phyloP scores from a whole-genome alignment of 495 filamentous ascomycete species.

The Astrothelium macrocarpum region DNA sequence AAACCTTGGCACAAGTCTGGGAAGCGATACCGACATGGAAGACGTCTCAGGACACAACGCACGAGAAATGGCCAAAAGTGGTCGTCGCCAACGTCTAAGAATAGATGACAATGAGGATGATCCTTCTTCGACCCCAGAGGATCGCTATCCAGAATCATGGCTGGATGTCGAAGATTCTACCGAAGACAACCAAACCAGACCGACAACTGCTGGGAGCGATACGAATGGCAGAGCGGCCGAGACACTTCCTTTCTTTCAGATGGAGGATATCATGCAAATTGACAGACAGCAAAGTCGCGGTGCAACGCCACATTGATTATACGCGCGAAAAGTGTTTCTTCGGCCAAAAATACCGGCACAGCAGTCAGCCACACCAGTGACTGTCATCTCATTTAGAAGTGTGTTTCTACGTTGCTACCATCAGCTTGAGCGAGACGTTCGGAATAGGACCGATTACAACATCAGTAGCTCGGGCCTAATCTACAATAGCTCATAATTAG shows the following conservation, averaged over 20 bases:
- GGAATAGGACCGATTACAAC: background rate
- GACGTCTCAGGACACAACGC: constrained; percentile 10
- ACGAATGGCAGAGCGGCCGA: background rate
- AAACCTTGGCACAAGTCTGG: constrained; percentile 27
- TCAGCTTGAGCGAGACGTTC: background rate
- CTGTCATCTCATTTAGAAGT: background rate
- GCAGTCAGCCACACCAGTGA: background rate
- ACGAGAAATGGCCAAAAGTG: background rate
- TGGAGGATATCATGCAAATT: constrained; percentile 3
- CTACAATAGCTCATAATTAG: background rate
- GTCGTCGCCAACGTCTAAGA: constrained; percentile 2
- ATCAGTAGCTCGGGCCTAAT: background rate
- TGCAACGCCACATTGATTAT: background rate
- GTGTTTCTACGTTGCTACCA: background rate
- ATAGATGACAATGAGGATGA: background rate
- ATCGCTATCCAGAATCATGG: background rate
- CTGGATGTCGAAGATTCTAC: background rate
- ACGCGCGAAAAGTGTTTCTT: background rate
- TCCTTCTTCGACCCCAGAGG: background rate
- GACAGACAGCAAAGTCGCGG: background rate
- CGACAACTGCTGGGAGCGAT: background rate
- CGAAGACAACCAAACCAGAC: background rate
- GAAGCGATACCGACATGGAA: constrained; percentile 26
- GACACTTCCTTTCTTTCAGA: background rate
- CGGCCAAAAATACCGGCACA: background rate